Evolutionary conservation across 331 rosid genomes (phyloP), one percentile per base, ranked within the genome.

Genomic region (Arachis monticola): DNA sequence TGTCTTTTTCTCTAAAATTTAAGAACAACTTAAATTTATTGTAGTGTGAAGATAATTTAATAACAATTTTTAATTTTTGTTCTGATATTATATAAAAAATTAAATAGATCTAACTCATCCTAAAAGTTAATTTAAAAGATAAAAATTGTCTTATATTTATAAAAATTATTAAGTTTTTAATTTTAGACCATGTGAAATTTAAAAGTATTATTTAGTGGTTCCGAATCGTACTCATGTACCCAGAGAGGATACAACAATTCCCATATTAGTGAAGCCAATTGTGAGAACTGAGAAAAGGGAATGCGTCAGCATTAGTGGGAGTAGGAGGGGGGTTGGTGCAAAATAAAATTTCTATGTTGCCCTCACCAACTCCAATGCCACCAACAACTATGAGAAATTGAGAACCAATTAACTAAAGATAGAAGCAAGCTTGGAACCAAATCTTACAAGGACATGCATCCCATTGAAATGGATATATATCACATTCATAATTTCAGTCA

Each of bases 321-420:
- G 62, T 45, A 60, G 74, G 40, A 35, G 14, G 61, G 42, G 63
- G 74, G 67, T 64, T 55, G 74, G 73, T 55, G 60, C 7, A 35
- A 64, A 6, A 8, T 8, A n/a, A 55, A 73, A 22, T 82, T 73
- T 8, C 85, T 11, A 47, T 27, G 27, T 67, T 68, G 48, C 70
- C 82, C 74, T 6, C 80, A 77, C 77, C 85, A 73, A 82, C 73
- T 67, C 47, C 53, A 42, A 2, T 61, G 8, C 44, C 58, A 50
- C 53, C 78, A 56, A 57, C 74, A 8, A 64, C 67, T 53, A 17
- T 63, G 9, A 31, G 47, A 70, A 27, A 27, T 27, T 27, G 30
- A 27, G 30, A 27, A 27, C 30, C 0, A 27, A 27, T 27, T 27
- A 27, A 41, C n/a, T 50, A 35, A 35, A 35, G 40, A 35, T 4